phyloP scores from a whole-genome alignment of 495 filamentous ascomycete species.

The Astrothelium subdiscretum region DNA sequence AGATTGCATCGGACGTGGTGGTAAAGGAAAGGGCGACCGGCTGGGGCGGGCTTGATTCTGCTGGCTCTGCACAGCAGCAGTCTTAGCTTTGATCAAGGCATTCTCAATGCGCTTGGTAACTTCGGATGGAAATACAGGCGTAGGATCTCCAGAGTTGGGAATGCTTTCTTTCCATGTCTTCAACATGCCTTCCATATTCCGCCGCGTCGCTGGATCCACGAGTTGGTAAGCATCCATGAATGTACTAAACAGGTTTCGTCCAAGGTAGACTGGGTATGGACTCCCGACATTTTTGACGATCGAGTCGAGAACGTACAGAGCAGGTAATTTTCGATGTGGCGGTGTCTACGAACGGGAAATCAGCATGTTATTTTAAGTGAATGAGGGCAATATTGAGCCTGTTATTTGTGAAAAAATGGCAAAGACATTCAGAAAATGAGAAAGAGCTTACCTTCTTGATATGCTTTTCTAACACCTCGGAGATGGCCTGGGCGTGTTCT shows the following conservation, averaged over 20 bases:
- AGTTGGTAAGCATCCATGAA: slow-evolving; percentile 94
- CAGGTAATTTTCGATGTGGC: slow-evolving; percentile 75
- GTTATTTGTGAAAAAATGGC: slow-evolving; percentile 2
- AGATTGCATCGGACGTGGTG: slow-evolving; percentile 38
- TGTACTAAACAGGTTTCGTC: slow-evolving; percentile 78
- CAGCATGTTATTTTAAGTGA: slow-evolving; percentile 1
- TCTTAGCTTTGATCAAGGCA: slow-evolving; percentile 79
- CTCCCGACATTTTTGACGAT: slow-evolving; percentile 98
- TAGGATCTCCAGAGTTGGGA: slow-evolving; percentile 73
- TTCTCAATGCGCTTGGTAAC: slow-evolving; percentile 83
- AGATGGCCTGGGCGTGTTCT: slow-evolving; percentile 83
- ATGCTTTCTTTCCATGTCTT: slow-evolving; percentile 98
- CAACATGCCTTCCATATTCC: slow-evolving; percentile 91
- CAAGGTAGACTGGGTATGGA: slow-evolving; percentile 88
- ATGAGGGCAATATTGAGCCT: slow-evolving; percentile 2
- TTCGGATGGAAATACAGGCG: slow-evolving; percentile 80
- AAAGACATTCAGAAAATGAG: background rate
- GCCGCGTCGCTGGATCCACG: slow-evolving; percentile 67
- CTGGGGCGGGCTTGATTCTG: slow-evolving; percentile 54
- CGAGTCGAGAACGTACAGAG: slow-evolving; percentile 95
- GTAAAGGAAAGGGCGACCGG: slow-evolving; percentile 49
- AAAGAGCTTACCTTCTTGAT: slow-evolving; percentile 74
- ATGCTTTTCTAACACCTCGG: slow-evolving; percentile 77
- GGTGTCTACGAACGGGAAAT: slow-evolving; percentile 48
- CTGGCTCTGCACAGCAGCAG: slow-evolving; percentile 58